phyloP scores from a whole-genome alignment of 2,329 filamentous ascomycete genomes.

The Paecilomyces dactylethromorphus region DNA sequence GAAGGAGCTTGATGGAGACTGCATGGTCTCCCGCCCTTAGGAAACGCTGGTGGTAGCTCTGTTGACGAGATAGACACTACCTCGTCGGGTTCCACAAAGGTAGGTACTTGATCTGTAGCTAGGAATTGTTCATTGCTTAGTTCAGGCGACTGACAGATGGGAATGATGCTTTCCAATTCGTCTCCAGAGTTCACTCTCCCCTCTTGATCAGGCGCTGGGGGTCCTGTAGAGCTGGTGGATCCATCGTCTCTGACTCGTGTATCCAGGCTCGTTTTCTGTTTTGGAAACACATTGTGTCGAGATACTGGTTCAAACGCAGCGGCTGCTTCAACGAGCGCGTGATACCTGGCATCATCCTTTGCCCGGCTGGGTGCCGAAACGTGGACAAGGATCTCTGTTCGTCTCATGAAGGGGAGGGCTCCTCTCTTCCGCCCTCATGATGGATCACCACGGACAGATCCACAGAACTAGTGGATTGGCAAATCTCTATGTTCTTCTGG shows the following conservation, averaged over 20 bases:
- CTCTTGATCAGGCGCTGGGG: neutral
- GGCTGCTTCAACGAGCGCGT: slow-evolving; percentile 30
- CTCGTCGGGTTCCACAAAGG: neutral
- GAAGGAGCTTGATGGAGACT: neutral
- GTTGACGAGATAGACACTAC: neutral
- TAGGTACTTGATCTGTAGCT: neutral
- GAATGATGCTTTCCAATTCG: slow-evolving; percentile 3
- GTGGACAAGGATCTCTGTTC: slow-evolving; percentile 35
- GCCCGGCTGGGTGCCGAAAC: slow-evolving; percentile 31
- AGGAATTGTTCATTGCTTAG: neutral
- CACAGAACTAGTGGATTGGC: neutral
- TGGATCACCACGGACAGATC: neutral
- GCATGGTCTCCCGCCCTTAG: neutral
- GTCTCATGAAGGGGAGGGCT: slow-evolving; percentile 11
- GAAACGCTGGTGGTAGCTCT: neutral
- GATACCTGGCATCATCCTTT: slow-evolving; percentile 32
- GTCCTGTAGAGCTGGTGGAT: neutral
- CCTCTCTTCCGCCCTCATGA: slow-evolving; percentile 2
- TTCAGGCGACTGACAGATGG: neutral
- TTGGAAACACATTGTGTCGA: slow-evolving; percentile 8
- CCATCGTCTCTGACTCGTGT: neutral
- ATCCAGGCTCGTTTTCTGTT: neutral
- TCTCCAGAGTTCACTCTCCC: slow-evolving; percentile 6
- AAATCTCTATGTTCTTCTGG: neutral
- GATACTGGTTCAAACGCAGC: slow-evolving; percentile 26